Conservation (phyloP, 1,139 yeast species). For the Casaregolazyma lundiana region DNA sequence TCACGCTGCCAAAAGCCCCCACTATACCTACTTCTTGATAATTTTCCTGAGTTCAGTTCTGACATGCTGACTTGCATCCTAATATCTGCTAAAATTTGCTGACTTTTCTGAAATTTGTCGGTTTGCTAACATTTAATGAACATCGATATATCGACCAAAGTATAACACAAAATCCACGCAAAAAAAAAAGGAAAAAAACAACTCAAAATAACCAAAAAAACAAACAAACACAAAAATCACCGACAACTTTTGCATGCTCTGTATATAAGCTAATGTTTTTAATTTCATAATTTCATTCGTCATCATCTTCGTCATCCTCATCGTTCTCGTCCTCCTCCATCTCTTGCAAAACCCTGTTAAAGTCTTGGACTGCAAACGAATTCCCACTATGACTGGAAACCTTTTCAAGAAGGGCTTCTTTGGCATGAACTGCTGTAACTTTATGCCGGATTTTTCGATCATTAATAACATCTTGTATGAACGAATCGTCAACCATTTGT, state of each 20-base stretch:
- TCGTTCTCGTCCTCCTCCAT: constrained; percentile 8
- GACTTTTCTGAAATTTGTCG: background rate
- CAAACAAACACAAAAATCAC: too few relatives aligned
- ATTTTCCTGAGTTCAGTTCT: background rate
- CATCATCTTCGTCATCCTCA: constrained; percentile 5
- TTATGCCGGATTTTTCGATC: constrained; percentile 6
- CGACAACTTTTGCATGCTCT: too few relatives aligned
- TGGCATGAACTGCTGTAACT: constrained; percentile 1
- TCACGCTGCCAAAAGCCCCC: background rate
- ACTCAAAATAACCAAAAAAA: too few relatives aligned
- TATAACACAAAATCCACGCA: background rate
- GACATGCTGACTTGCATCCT: background rate
- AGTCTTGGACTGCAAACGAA: background rate
- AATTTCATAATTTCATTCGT: background rate
- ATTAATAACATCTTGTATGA: constrained; percentile 4
- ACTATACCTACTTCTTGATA: background rate
- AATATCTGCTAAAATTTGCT: background rate
- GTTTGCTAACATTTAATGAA: background rate
- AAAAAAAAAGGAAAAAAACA: background rate
- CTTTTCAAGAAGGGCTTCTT: constrained; percentile 9
- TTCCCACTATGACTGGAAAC: background rate
- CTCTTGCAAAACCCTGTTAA: constrained; percentile 2
- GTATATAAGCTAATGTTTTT: background rate
- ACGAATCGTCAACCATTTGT: constrained; percentile 10
- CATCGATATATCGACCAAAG: too few relatives aligned